Percentiles rank a stretch among this genome's conserved stretches.
Conservation (phyloP, 1,284 basidiomycete species). For the Cutaneotrichosporon mucoides region DNA sequence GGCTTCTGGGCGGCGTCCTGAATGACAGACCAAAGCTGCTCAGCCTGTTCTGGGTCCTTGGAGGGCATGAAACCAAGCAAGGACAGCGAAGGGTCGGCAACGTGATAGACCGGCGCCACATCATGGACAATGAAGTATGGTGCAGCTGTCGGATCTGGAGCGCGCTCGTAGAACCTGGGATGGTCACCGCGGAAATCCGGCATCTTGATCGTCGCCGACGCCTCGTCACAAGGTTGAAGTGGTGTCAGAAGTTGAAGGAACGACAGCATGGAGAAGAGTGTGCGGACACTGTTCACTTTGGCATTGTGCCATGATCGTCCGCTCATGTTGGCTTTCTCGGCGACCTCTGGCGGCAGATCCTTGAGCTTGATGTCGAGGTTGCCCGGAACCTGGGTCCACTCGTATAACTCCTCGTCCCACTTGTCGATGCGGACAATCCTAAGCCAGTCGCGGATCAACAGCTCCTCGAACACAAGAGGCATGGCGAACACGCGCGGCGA, state of each 20-base stretch:
- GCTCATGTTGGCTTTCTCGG: constrained; percentile 5
- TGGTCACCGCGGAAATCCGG: constrained; percentile 3
- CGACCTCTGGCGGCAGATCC: constrained; percentile 13
- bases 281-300: constrained; percentile 22
- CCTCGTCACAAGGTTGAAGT: constrained; percentile 13
- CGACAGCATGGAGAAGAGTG: constrained; percentile 24
- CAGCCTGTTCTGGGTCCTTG: constrained; percentile 17
- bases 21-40: constrained; percentile 24
- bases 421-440: constrained; percentile 20
- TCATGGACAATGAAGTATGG: constrained; percentile 37
- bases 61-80: constrained; percentile 31
- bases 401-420: constrained; percentile 33
- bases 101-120: constrained; percentile 37
- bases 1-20: constrained; percentile 19
- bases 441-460: constrained; percentile 31
- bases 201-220: constrained; percentile 10
- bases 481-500: constrained; percentile 35
- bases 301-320: constrained; percentile 16
- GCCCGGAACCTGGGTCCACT: constrained; percentile 27
- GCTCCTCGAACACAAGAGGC: constrained; percentile 37
- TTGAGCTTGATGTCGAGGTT: constrained; percentile 21
- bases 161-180: constrained; percentile 6
- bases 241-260: constrained; percentile 34
- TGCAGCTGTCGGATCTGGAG: constrained; percentile 8
- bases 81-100: constrained; percentile 20